Conservation (phyloP, 306 rosid genomes). For the Quercus alba region DNA sequence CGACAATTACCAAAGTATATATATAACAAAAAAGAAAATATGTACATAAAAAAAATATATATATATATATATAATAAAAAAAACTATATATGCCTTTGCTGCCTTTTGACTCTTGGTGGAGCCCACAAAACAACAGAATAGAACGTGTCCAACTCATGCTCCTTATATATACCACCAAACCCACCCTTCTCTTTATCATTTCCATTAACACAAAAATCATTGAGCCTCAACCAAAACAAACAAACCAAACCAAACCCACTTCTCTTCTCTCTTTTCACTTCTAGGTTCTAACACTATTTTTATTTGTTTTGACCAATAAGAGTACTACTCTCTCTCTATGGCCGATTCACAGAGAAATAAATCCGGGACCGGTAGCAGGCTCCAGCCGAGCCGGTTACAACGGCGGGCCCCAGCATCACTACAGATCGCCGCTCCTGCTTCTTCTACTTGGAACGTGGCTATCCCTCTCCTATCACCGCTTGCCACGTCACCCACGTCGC, state of each 20-base stretch:
- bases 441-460: conserved; percentile 78
- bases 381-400: conserved; percentile 70
- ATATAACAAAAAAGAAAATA: too few relatives aligned
- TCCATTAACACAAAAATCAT: not conserved
- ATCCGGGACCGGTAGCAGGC: conserved; percentile 4
- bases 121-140: not conserved
- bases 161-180: conserved; percentile 6
- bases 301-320: too few relatives aligned
- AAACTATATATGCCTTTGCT: not conserved
- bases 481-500: conserved; percentile 51
- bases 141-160: conserved; percentile 24
- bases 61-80: too few relatives aligned
- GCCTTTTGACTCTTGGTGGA: conserved; percentile 3
- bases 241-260: not conserved
- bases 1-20: too few relatives aligned
- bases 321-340: conserved; percentile 26
- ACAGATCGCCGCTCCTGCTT: conserved; percentile 40
- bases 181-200: not conserved
- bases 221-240: not conserved
- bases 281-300: too few relatives aligned
- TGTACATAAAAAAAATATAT: too few relatives aligned
- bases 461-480: conserved; percentile 87
- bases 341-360: conserved; percentile 36
- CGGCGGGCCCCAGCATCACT: conserved; percentile 78
- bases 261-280: not conserved